Conservation (phyloP, 2,329 filamentous ascomycete species). For the Colletotrichum melonis region DNA sequence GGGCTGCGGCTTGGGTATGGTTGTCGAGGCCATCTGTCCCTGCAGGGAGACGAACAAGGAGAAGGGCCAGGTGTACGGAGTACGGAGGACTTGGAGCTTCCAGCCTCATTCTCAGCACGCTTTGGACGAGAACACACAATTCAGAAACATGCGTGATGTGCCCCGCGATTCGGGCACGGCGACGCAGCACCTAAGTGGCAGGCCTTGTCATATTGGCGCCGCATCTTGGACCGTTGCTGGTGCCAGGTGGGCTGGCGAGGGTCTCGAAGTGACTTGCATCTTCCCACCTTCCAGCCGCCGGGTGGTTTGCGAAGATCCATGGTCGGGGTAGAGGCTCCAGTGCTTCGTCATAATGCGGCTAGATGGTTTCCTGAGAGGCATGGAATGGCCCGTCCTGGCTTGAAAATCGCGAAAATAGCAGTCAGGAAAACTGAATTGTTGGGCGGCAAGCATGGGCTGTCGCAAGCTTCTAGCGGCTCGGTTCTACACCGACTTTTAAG, state of each 20-base stretch:
- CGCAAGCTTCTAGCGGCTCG: slow-evolving; percentile 22
- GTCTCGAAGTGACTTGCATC: slow-evolving; percentile 34
- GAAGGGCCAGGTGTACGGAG: neutral
- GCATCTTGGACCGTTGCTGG: slow-evolving; percentile 17
- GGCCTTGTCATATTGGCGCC: neutral
- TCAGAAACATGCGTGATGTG: slow-evolving; percentile 11
- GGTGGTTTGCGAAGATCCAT: slow-evolving; percentile 18
- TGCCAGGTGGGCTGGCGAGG: slow-evolving; percentile 18
- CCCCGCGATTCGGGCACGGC: slow-evolving; percentile 28
- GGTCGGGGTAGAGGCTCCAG: slow-evolving; percentile 17
- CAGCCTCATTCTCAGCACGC: slow-evolving; percentile 29
- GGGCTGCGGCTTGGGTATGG: slow-evolving; percentile 2
- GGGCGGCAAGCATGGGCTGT: slow-evolving; percentile 32
- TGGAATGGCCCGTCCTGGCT: neutral
- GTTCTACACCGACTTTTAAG: slow-evolving; percentile 38
- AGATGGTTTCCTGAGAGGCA: slow-evolving; percentile 3
- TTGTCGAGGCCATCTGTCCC: neutral
- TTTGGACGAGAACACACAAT: neutral
- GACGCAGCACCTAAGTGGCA: neutral
- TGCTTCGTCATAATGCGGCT: slow-evolving; percentile 25
- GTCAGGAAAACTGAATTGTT: slow-evolving; percentile 25
- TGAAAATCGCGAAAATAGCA: slow-evolving; percentile 14
- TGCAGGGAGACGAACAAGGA: neutral
- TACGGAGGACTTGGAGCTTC: neutral
- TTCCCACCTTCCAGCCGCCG: slow-evolving; percentile 28